phyloP scores from a whole-genome alignment of 139 green algal genomes.

The Haematococcus lacustris region DNA sequence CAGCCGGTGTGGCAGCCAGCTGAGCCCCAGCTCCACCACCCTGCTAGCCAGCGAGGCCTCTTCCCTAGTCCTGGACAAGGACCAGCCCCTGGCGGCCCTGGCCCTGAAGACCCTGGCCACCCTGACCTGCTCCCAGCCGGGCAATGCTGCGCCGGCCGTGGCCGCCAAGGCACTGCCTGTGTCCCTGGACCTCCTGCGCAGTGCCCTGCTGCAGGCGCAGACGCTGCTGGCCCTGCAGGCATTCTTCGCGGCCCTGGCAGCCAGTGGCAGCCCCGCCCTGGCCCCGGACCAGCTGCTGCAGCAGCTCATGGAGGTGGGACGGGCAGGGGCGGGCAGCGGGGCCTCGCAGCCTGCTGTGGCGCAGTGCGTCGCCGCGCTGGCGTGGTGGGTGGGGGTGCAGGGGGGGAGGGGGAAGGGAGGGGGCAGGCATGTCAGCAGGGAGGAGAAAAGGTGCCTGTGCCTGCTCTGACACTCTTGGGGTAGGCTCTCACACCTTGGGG shows the following conservation, averaged over 20 bases:
- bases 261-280: not conserved
- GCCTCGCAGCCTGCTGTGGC: conserved; percentile 55
- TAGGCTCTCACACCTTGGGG: too few species aligned
- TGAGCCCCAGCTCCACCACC: conserved; percentile 26
- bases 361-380: conserved; percentile 71
- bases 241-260: conserved; percentile 29
- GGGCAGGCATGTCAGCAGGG: too few species aligned
- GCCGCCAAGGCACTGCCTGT: conserved; percentile 31
- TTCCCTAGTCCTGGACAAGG: conserved; percentile 58
- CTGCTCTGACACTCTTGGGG: too few species aligned
- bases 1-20: conserved; percentile 42
- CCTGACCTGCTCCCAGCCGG: not conserved
- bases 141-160: conserved; percentile 6
- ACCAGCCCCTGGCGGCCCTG: conserved; percentile 59
- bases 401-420: too few species aligned
- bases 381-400: conserved; percentile 1
- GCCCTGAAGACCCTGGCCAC: not conserved
- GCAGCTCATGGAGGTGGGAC: conserved; percentile 48
- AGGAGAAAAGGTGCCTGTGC: too few species aligned
- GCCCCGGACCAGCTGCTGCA: conserved; percentile 52
- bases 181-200: conserved; percentile 64
- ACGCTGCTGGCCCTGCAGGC: conserved; percentile 52
- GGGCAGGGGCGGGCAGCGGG: conserved; percentile 7
- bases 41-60: conserved; percentile 30
- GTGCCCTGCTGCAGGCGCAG: conserved; percentile 72